Conservation (phyloP, 495 filamentous ascomycete species). For the Xylaria palmicola region DNA sequence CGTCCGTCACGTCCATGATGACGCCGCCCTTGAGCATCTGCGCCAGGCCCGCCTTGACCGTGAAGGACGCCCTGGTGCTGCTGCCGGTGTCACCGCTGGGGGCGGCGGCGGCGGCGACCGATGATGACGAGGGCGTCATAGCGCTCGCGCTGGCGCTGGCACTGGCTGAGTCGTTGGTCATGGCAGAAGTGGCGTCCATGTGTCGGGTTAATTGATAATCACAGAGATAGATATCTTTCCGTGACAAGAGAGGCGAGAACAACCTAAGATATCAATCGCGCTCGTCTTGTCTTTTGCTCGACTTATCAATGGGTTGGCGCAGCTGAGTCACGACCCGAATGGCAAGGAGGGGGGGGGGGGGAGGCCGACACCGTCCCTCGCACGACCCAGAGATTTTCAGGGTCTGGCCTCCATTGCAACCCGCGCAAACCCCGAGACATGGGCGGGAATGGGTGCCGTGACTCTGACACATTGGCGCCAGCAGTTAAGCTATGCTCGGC, state of each 20-base stretch:
- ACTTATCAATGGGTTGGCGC: not conserved
- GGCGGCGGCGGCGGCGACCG: conserved; percentile 7
- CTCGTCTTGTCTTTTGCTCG: not conserved
- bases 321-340: not conserved
- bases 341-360: not conserved
- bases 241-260: not conserved
- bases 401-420: not conserved
- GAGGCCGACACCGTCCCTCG: conserved; percentile 2
- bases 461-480: not conserved
- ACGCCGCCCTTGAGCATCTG: conserved; percentile 98
- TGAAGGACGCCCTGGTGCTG: conserved; percentile 48
- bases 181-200: conserved; percentile 5
- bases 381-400: not conserved
- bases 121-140: conserved; percentile 11
- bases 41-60: conserved; percentile 89
- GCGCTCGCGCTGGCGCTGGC: conserved; percentile 9
- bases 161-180: conserved; percentile 27
- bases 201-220: not conserved
- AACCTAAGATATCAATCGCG: not conserved
- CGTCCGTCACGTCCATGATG: conserved; percentile 98
- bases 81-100: conserved; percentile 17
- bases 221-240: not conserved
- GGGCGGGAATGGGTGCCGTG: not conserved
- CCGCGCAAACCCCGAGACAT: not conserved
- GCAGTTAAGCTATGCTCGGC: not conserved